Percentiles rank a stretch among this genome's conserved stretches.
Conservation (phyloP, 2,329 filamentous ascomycete species). For the Aureobasidium sp. region DNA sequence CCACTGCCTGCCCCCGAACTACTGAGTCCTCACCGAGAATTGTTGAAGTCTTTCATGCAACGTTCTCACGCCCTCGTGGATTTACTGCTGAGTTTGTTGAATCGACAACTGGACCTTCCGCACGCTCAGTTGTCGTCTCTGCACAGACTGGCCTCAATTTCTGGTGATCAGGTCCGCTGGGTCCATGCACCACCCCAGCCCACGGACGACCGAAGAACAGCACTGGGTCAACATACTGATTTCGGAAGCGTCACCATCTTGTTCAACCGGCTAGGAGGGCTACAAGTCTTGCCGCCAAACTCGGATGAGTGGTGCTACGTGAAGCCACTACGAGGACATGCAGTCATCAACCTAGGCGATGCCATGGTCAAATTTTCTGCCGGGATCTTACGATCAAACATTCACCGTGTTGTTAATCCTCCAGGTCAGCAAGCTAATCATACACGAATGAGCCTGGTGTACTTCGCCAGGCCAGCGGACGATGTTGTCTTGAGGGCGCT, state of each 20-base stretch:
- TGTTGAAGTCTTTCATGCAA: conserved; percentile 37
- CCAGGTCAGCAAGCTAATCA: conserved; percentile 17
- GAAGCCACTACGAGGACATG: conserved; percentile 40
- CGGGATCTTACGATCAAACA: conserved; percentile 29
- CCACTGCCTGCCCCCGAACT: conserved; percentile 35
- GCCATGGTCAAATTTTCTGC: conserved; percentile 38
- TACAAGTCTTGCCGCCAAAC: conserved; percentile 37
- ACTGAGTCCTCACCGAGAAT: conserved; percentile 28
- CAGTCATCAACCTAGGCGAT: conserved; percentile 41
- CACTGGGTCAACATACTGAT: conserved; percentile 47
- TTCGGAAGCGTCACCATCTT: conserved; percentile 48
- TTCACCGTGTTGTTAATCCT: conserved; percentile 18
- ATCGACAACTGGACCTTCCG: conserved; percentile 35
- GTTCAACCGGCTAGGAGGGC: conserved; percentile 47
- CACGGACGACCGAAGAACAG: conserved; percentile 32
- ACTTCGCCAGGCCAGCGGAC: conserved; percentile 17
- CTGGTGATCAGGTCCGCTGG: conserved; percentile 47
- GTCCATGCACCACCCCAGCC: conserved; percentile 42
- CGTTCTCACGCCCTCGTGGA: conserved; percentile 38
- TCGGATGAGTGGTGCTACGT: conserved; percentile 43
- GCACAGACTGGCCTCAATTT: conserved; percentile 35
- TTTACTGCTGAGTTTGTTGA: conserved; percentile 37
- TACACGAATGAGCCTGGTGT: conserved; percentile 16
- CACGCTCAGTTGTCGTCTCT: conserved; percentile 35
- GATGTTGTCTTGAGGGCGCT: conserved; percentile 21